phyloP scores from a whole-genome alignment of 2,329 filamentous ascomycete species.

The Onygenales sp. region DNA sequence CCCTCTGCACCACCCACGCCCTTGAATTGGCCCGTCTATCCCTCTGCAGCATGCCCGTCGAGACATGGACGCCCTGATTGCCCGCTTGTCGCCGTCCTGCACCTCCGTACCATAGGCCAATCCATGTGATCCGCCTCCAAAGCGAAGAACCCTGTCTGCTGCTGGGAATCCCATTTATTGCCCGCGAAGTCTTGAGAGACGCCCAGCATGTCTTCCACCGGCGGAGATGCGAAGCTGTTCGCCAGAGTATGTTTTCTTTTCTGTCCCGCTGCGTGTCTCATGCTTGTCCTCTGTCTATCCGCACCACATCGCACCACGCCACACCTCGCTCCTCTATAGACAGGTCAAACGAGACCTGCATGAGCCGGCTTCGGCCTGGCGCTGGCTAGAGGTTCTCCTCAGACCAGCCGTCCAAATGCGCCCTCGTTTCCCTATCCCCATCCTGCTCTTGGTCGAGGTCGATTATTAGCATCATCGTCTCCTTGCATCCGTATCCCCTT shows the following conservation, averaged over 20 bases:
- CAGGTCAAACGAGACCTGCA: background rate
- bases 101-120: constrained; percentile 5
- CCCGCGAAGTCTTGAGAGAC: constrained; percentile 8
- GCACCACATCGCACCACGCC: background rate
- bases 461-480: background rate
- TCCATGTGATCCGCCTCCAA: constrained; percentile 14
- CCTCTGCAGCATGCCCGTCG: background rate
- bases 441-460: too few species aligned
- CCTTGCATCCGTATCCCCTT: background rate
- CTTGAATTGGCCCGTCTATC: background rate
- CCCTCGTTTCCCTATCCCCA: background rate
- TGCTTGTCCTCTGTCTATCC: background rate
- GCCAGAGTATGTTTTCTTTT: constrained; percentile 62
- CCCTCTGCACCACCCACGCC: background rate
- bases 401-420: background rate
- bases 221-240: constrained; percentile 98
- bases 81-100: constrained; percentile 11
- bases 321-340: background rate
- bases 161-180: constrained; percentile 4
- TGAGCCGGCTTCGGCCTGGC: background rate
- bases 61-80: constrained; percentile 4
- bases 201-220: constrained; percentile 52
- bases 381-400: background rate
- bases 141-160: background rate
- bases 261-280: constrained; percentile 15